Conservation (phyloP, 225 moss, liverwort and hornwort species). For the Bryoerythrophyllum caledonicum region DNA sequence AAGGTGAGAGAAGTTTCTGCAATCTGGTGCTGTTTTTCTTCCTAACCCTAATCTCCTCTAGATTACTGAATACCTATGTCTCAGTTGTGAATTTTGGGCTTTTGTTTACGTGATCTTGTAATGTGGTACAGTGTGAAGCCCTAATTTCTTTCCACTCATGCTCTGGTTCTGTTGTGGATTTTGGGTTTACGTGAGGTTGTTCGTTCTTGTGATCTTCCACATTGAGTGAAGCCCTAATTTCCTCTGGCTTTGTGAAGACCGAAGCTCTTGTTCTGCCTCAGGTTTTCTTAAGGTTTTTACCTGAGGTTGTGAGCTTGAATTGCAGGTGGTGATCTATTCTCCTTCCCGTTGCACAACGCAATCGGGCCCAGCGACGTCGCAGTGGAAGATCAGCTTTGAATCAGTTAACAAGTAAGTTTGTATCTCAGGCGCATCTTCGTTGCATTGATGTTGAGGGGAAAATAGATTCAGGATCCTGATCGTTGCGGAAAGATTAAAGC, state of each 20-base stretch:
- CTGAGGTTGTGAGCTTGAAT: not conserved
- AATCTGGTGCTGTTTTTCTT: not conserved
- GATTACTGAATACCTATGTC: too few species aligned
- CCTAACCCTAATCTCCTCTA: conserved; percentile 4
- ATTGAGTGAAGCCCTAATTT: too few species aligned
- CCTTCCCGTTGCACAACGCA: conserved; percentile 69
- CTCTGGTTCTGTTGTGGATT: too few species aligned
- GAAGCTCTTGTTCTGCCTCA: too few species aligned
- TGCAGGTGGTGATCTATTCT: conserved; percentile 61
- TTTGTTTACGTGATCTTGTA: too few species aligned
- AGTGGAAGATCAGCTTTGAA: conserved; percentile 67
- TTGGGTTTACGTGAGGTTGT: too few species aligned
- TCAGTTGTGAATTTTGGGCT: too few species aligned
- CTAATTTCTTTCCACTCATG: too few species aligned
- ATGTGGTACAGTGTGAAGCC: too few species aligned
- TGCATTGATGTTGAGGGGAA: not conserved
- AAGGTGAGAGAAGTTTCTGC: conserved; percentile 1
- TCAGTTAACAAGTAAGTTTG: conserved; percentile 63
- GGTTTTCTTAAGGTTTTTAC: too few species aligned
- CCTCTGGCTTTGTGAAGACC: too few species aligned
- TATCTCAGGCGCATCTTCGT: not conserved
- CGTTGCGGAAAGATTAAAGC: not conserved
- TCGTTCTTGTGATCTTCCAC: too few species aligned
- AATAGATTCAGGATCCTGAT: not conserved
- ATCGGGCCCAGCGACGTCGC: conserved; percentile 45